phyloP scores from a whole-genome alignment of 306 rosid genomes.

The Acacia confusa region DNA sequence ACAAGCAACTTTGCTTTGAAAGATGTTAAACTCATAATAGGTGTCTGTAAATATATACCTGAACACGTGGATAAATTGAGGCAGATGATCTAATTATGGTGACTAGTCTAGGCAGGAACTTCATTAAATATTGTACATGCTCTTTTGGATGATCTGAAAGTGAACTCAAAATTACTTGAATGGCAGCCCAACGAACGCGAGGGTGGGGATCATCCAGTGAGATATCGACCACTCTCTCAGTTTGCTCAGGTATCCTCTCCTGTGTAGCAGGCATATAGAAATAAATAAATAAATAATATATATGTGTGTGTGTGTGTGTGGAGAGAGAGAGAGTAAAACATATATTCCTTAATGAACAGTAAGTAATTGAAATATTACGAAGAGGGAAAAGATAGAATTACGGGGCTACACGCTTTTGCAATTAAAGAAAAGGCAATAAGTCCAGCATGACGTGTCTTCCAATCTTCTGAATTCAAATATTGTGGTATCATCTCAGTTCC shows the following conservation, averaged over 20 bases:
- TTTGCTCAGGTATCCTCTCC: neutral
- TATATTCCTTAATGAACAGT: neutral
- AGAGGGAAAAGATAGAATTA: neutral
- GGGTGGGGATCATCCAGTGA: slow-evolving; percentile 21
- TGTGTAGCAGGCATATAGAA: neutral
- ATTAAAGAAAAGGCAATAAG: neutral
- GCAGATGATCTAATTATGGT: neutral
- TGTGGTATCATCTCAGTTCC: neutral
- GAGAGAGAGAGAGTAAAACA: neutral
- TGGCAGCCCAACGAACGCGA: slow-evolving; percentile 31
- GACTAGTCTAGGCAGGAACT: slow-evolving; percentile 14
- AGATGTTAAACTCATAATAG: neutral
- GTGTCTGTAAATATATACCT: slow-evolving; percentile 13
- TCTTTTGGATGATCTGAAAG: neutral
- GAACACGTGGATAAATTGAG: slow-evolving; percentile 9
- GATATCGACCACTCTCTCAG: neutral
- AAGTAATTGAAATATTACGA: neutral
- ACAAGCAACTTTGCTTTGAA: too few species aligned
- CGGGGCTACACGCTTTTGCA: neutral
- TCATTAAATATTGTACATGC: neutral
- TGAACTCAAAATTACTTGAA: neutral
- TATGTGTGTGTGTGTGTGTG: too few species aligned
- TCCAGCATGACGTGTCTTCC: slow-evolving; percentile 30
- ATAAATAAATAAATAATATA: neutral
- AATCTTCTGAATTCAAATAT: neutral